Evolutionary conservation across 2,329 filamentous ascomycete genomes (phyloP), one percentile per base, ranked within the genome.

Genomic region (Plenodomus tracheiphilus): DNA sequence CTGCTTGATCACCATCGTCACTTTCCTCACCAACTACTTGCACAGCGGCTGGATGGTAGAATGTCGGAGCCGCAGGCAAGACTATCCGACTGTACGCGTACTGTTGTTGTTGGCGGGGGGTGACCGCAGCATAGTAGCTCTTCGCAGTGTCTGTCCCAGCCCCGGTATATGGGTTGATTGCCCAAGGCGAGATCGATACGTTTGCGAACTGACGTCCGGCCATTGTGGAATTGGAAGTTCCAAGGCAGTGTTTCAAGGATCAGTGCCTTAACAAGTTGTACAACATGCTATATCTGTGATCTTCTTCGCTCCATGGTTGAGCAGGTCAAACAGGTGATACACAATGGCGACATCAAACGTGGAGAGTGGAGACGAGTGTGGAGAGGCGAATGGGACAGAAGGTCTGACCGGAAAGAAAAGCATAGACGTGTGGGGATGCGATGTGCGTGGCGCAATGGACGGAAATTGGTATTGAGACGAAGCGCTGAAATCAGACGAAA

Each of bases 301-400:
- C 51, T 58, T 52, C 53, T 55, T 53, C 45, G 54, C 56, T 62
- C 64, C 68, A 72, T 72, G 59, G 56, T 57, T 52, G 64, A 53
- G 57, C 62, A 61, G 50, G 62, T 59, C 50, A 58, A 56, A 56
- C 41, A 53, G 47, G 18, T 61, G 58, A 56, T 49, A 56, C 49
- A 59, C 62, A 69, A 65, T 68, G 52, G 66, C 61, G 53, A 66
- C 61, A 66, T 68, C 54, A 57, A 63, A 71, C 64, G 68, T 71
- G 68, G 65, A 63, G 61, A 61, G 57, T 54, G 57, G 53, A 53
- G 58, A 63, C 56, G 55, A 61, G 48, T 64, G 65, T 52, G 63
- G 67, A 68, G 67, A 61, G 62, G 60, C 66, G 66, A 69, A 70
- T 68, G 41, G 60, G 64, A 65, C 28, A 54, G 51, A 44, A 42